Percentiles rank a stretch among this genome's conserved stretches.
Evolutionary conservation across 495 filamentous ascomycete species (phyloP).

Genomic region (Penicillium desertorum): DNA sequence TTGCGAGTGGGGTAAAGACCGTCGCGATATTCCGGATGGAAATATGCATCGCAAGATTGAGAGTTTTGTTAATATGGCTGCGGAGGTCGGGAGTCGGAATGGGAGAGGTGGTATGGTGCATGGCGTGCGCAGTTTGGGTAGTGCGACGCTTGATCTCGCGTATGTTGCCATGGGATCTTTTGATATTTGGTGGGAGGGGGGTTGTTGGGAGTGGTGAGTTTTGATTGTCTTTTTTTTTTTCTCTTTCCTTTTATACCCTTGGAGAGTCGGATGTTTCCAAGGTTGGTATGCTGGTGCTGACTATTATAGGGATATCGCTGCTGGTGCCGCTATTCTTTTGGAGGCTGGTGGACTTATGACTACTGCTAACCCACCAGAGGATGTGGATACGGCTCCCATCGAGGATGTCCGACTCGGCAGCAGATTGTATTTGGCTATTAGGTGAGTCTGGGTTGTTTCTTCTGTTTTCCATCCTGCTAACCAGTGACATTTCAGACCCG

Average conservation of each 20-base stretch:
- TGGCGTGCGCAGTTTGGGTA: conserved; percentile 59
- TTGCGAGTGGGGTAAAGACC: conserved; percentile 73
- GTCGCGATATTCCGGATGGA: conserved; percentile 58
- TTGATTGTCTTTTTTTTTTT: background rate
- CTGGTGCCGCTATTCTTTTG: conserved; percentile 55
- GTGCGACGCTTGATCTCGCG: conserved; percentile 56
- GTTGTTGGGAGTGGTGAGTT: conserved; percentile 58
- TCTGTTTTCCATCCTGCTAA: background rate
- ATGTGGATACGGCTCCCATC: conserved; percentile 54
- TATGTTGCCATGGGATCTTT: conserved; percentile 58
- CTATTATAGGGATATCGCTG: conserved; percentile 51
- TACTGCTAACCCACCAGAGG: conserved; percentile 62
- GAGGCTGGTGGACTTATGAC: conserved; percentile 65
- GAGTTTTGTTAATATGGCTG: conserved; percentile 69
- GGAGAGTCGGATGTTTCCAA: background rate
- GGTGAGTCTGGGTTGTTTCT: conserved; percentile 36
- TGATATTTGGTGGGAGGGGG: conserved; percentile 61
- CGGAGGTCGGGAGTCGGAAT: conserved; percentile 54
- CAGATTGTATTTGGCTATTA: conserved; percentile 63
- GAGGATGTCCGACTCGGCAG: conserved; percentile 58
- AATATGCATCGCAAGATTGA: conserved; percentile 67
- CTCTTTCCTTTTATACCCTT: background rate
- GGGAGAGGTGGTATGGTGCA: conserved; percentile 67
- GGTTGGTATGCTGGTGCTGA: conserved; percentile 5
- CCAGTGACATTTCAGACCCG: conserved; percentile 45